Evolutionary conservation across 164 flowering plant species (phyloP).

Genomic region (Sedum album): DNA sequence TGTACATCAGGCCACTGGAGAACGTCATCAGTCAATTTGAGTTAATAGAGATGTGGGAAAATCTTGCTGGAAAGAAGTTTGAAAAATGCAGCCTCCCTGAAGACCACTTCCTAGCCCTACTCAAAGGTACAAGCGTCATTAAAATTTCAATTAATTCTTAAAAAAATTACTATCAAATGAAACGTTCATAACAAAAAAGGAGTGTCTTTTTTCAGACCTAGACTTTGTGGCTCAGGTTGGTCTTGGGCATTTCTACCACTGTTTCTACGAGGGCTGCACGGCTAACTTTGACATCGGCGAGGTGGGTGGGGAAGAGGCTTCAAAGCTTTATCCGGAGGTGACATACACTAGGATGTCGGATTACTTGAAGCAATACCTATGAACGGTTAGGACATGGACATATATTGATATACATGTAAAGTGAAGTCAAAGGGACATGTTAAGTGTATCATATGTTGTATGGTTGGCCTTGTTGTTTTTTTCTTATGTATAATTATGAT

Average conservation of each 20-base stretch:
- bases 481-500: too few species aligned
- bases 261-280: constrained; percentile 40
- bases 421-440: background rate
- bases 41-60: constrained; percentile 38
- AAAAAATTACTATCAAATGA: too few species aligned
- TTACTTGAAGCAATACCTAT: constrained; percentile 27
- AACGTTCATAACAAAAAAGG: background rate
- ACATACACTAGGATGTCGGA: constrained; percentile 25
- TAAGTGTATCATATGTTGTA: too few species aligned
- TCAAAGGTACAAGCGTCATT: constrained; percentile 28
- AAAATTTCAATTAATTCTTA: background rate
- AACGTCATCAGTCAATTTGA: constrained; percentile 39
- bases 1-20: constrained; percentile 11
- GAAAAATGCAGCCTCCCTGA: constrained; percentile 22
- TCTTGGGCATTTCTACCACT: constrained; percentile 33
- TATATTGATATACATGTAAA: background rate
- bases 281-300: constrained; percentile 41
- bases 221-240: constrained; percentile 36
- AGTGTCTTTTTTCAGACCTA: constrained; percentile 13
- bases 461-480: too few species aligned
- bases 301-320: constrained; percentile 32
- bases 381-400: background rate
- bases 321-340: constrained; percentile 46
- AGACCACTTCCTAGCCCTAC: constrained; percentile 24
- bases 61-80: constrained; percentile 28